A percentile compares a stretch with the other conserved stretches of the same genome.
Conservation (phyloP, 768 basidiomycete genomes). For the Amylocystis lapponica region DNA sequence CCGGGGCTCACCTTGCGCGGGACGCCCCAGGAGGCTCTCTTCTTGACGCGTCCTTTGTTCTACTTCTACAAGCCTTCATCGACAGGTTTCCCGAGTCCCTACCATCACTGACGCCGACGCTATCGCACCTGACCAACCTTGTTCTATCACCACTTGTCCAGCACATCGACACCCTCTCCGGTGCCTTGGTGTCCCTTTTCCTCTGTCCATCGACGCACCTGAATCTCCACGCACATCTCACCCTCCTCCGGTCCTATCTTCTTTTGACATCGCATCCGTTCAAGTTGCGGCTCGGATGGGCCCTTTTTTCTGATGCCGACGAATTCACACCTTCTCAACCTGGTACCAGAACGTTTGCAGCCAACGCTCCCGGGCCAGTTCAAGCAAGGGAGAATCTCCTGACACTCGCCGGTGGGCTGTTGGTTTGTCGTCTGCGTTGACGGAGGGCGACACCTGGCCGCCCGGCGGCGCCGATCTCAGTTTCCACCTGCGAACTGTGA, state of each 20-base stretch:
- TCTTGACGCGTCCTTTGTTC: background rate
- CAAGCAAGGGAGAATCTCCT: background rate
- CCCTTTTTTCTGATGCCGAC: slow-evolving; percentile 74
- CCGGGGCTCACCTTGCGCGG: slow-evolving; percentile 6
- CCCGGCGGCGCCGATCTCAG: slow-evolving; percentile 82
- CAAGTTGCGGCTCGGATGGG: slow-evolving; percentile 57
- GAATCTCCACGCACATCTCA: slow-evolving; percentile 61
- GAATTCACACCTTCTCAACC: slow-evolving; percentile 20
- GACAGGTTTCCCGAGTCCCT: slow-evolving; percentile 50
- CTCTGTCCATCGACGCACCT: slow-evolving; percentile 59
- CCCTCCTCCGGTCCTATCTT: slow-evolving; percentile 69
- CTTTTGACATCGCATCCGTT: slow-evolving; percentile 70
- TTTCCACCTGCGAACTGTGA: slow-evolving; percentile 77
- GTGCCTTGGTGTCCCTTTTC: slow-evolving; percentile 61
- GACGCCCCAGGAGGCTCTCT: slow-evolving; percentile 9
- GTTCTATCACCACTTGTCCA: slow-evolving; percentile 55
- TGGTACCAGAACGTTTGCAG: background rate
- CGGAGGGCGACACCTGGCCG: slow-evolving; percentile 76
- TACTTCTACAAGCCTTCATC: slow-evolving; percentile 44
- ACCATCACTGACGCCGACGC: slow-evolving; percentile 59
- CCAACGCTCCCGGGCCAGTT: background rate
- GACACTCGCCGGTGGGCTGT: slow-evolving; percentile 22
- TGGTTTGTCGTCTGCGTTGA: slow-evolving; percentile 68
- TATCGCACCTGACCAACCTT: slow-evolving; percentile 54
- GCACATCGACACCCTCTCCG: slow-evolving; percentile 61